These are phyloP conservation scores for Phascolomyces articulosus DNA, from an alignment of 371 early-diverging fungal species.

Conservation along the genomic window DNA sequence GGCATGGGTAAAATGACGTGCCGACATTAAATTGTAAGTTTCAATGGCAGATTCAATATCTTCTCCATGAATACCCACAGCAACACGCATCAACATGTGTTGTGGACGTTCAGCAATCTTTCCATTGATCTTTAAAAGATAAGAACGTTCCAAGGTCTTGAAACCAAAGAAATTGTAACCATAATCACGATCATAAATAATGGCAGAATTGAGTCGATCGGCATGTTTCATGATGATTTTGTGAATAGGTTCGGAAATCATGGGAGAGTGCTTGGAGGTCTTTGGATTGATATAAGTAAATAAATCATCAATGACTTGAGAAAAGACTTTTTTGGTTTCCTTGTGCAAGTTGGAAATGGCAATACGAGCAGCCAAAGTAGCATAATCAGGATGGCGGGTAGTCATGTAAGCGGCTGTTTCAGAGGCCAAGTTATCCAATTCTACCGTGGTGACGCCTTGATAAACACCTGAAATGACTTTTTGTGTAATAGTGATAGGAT, in stretches of 20 bases:
- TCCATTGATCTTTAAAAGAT: conserved; percentile 89
- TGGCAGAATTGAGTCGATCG: conserved; percentile 87
- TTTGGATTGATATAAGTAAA: conserved; percentile 90
- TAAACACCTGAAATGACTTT: conserved; percentile 96
- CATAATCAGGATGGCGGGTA: conserved; percentile 98
- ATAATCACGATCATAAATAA: conserved; percentile 96
- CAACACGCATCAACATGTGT: conserved; percentile 99
- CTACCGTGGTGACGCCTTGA: conserved; percentile 95
- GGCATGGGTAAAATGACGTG: conserved; percentile 97
- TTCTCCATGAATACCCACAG: conserved; percentile 97
- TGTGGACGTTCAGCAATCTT: conserved; percentile 95
- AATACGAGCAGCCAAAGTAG: conserved; percentile 96
- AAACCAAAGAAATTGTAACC: conserved; percentile 99
- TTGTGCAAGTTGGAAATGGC: conserved; percentile 98
- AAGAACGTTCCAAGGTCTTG: conserved; percentile 97
- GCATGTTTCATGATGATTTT: conserved; percentile 75
- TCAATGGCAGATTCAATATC: conserved; percentile 94
- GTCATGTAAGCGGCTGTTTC: conserved; percentile 98
- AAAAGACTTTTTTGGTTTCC: conserved; percentile 94
- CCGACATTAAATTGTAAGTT: conserved; percentile 96
- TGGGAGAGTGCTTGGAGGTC: conserved; percentile 81
- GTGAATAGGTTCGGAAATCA: conserved; percentile 85
- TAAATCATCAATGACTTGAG: conserved; percentile 87
- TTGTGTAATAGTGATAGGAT: conserved; percentile 84
- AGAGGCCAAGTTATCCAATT: conserved; percentile 96